Evolutionary conservation across 257 asterid genomes (phyloP).

Genomic region (Nicotiana tabacum): DNA sequence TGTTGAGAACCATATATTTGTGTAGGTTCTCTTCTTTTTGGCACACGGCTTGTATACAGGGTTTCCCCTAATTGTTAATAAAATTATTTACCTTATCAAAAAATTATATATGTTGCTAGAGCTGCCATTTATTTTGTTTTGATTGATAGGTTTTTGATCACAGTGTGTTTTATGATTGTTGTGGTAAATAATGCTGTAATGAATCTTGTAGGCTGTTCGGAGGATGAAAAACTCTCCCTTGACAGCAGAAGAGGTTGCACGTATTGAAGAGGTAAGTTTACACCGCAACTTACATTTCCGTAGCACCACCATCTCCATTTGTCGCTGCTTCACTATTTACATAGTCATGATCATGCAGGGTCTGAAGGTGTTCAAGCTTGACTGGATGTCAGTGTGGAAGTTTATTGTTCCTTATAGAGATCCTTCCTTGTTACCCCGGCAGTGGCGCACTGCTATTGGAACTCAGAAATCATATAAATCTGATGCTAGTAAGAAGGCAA

Average conservation of each 20-base stretch:
- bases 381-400: constrained; percentile 92
- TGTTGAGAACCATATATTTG: too few species aligned
- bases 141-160: neutral
- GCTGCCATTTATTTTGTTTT: neutral
- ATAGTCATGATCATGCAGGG: constrained; percentile 52
- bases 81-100: too few species aligned
- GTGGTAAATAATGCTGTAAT: neutral
- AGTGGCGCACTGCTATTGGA: constrained; percentile 92
- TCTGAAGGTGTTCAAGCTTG: constrained; percentile 81
- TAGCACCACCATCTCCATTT: neutral
- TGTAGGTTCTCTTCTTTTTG: too few species aligned
- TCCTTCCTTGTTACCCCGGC: constrained; percentile 93
- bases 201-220: constrained; percentile 69
- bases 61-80: too few species aligned
- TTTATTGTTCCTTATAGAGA: constrained; percentile 86
- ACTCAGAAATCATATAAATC: constrained; percentile 89
- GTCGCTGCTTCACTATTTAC: constrained; percentile 10
- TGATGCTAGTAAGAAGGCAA: constrained; percentile 66
- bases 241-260: constrained; percentile 74
- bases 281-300: constrained; percentile 10
- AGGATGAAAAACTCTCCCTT: constrained; percentile 85
- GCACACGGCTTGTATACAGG: too few species aligned
- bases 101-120: constrained; percentile 1
- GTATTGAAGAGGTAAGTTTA: constrained; percentile 61
- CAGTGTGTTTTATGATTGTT: neutral